Base-by-base conservation (phyloP, 352 stramenopile genomes). In the Pythium guiyangense region DNA sequence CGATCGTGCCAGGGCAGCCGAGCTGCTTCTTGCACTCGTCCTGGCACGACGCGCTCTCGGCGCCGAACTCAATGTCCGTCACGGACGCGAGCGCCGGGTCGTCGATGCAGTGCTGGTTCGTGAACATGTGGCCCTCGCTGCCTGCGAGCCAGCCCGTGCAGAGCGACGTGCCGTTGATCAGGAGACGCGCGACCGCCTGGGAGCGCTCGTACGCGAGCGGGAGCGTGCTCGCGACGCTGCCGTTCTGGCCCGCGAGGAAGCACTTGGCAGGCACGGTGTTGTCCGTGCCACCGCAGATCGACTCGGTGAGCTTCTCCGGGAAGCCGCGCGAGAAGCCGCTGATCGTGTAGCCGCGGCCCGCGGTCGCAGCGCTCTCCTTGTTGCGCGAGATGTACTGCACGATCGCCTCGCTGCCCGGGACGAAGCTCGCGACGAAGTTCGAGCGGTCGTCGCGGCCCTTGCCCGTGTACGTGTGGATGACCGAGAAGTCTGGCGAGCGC, bases 31-130 rank as follows among this genome's bases (percentile, higher is more conserved):
- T 64, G 40, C 75, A 90, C 26, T 81, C 46, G 4, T 69, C 66
- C n/a, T 53, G 62, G 46, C 82, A 92, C 22, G 63, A 69, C 4
- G 60, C 60, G 27, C 74, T 79, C 60, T 92, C 72, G 10, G 77
- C 77, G 1, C 17, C 57, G 22, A 92, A 87, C 66, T 92, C 81
- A 63, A 86, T 63, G 42, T 90, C 73, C 10, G 67, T 79, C 20
- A 54, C 55, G 0, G 60, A 50, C 0, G 67, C 73, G 52, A 65
- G 57, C 1, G 62, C 60, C 35, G 63, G 51, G 22, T 62, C 31
- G 17, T 70, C 52, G 42, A 86, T 86, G 58, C 77, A 91, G 62
- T 91, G 79, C 20, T 79, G 59, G 66, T 90, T 90, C 9, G 81
- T 90, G 62, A 90, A 70, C n/a, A 92, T 22, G 58, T 92, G 77